Conservation (phyloP, 148 eudicot species). For the Camellia sinensis region DNA sequence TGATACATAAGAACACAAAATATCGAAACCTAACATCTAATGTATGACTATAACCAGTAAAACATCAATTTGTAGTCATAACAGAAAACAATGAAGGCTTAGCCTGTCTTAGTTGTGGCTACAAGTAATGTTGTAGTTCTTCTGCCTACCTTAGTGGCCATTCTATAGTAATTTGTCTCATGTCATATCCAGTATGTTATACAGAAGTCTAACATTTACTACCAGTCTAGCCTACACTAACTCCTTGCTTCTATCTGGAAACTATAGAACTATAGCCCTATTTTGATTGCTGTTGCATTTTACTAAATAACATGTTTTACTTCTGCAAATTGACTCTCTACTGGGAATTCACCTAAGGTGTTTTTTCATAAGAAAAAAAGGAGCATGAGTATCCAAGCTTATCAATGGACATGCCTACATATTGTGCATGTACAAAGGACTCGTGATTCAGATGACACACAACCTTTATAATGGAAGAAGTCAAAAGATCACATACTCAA, state of each 20-base stretch:
- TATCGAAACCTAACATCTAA: too few relatives aligned
- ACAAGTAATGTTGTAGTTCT: background rate
- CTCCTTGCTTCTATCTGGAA: slow-evolving; percentile 4
- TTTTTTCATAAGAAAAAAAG: too few relatives aligned
- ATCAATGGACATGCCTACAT: too few relatives aligned
- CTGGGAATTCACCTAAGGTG: background rate
- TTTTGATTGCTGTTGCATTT: background rate
- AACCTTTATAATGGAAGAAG: background rate
- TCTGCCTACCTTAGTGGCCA: background rate
- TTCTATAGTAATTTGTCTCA: background rate
- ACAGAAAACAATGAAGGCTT: background rate
- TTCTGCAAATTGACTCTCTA: background rate
- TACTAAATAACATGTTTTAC: background rate
- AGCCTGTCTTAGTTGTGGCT: background rate
- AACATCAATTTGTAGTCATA: background rate
- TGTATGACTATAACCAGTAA: background rate
- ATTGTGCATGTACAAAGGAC: too few relatives aligned
- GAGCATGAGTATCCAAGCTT: background rate
- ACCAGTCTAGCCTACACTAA: background rate
- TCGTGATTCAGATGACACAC: too few relatives aligned
- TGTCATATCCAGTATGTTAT: background rate
- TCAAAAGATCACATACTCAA: background rate
- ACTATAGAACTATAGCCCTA: background rate
- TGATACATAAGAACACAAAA: too few relatives aligned
- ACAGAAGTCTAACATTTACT: background rate